Percentiles rank a stretch among this genome's conserved stretches.
phyloP scores from a whole-genome alignment of 202 grass and related monocot genomes.

The Setaria viridis region DNA sequence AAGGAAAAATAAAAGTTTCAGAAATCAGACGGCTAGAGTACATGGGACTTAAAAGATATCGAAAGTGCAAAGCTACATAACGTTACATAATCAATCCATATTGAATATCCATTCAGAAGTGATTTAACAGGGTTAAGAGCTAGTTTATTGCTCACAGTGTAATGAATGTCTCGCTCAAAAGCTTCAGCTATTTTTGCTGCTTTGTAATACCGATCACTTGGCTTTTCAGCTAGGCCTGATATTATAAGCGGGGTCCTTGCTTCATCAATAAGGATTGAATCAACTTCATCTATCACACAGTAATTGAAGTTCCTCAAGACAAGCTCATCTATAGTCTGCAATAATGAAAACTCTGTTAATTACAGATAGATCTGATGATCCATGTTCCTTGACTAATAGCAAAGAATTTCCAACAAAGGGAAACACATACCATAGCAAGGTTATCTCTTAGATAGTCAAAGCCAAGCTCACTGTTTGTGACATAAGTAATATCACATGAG shows the following conservation, averaged over 20 bases:
- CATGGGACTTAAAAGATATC: background rate
- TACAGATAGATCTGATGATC: constrained; percentile 9
- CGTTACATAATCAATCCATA: constrained; percentile 13
- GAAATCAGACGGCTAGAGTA: background rate
- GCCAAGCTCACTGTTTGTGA: constrained; percentile 99
- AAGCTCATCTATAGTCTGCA: constrained; percentile 95
- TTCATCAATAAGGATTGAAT: constrained; percentile 99
- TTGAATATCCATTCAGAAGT: constrained; percentile 38
- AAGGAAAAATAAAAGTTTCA: constrained; percentile 4
- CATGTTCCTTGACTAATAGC: constrained; percentile 12
- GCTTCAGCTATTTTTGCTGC: constrained; percentile 94
- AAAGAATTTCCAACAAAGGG: constrained; percentile 28
- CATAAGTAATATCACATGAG: constrained; percentile 93
- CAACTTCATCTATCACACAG: constrained; percentile 99
- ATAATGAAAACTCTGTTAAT: constrained; percentile 43
- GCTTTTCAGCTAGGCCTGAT: constrained; percentile 91
- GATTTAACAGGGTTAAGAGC: constrained; percentile 29
- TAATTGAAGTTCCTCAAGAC: constrained; percentile 98
- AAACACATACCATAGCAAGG: constrained; percentile 81
- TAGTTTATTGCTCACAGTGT: constrained; percentile 73
- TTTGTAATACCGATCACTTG: constrained; percentile 94
- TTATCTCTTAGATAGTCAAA: constrained; percentile 99
- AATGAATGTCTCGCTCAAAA: constrained; percentile 95
- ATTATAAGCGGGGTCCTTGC: constrained; percentile 98
- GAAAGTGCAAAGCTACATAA: background rate